phyloP scores from a whole-genome alignment of 1,284 basidiomycete species.

The Ceratobasidium sp. region DNA sequence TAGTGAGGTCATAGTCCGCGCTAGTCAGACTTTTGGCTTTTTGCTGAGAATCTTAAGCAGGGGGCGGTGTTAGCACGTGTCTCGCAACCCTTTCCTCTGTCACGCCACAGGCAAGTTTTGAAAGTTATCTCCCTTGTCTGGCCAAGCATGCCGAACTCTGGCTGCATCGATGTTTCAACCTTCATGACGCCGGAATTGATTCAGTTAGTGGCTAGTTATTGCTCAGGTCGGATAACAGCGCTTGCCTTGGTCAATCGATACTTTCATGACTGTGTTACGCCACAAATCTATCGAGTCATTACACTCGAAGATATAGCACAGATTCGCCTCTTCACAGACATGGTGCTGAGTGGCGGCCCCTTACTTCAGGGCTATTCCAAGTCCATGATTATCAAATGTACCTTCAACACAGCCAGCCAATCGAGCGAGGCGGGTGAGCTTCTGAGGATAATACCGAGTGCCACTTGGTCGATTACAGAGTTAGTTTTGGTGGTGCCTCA shows the following conservation, averaged over 20 bases:
- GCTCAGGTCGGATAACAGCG: neutral
- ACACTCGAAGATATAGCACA: neutral
- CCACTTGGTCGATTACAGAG: neutral
- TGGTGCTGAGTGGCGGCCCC: neutral
- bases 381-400: neutral
- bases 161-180: too few species aligned
- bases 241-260: neutral
- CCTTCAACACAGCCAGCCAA: neutral
- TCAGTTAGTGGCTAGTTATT: neutral
- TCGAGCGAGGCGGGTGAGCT: neutral
- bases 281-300: neutral
- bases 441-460: neutral
- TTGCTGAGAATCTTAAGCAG: too few species aligned
- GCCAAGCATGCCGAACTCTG: neutral
- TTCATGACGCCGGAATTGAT: neutral
- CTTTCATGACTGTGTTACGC: neutral
- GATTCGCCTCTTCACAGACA: neutral
- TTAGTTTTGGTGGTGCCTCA: neutral
- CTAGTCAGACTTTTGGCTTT: too few species aligned
- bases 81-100: too few species aligned
- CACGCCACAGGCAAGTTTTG: too few species aligned
- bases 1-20: too few species aligned
- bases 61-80: too few species aligned
- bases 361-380: neutral
- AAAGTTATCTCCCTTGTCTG: too few species aligned